Evolutionary conservation across 2,329 filamentous ascomycete genomes (phyloP).

Genomic region (Ophiocordyceps unilateralis): DNA sequence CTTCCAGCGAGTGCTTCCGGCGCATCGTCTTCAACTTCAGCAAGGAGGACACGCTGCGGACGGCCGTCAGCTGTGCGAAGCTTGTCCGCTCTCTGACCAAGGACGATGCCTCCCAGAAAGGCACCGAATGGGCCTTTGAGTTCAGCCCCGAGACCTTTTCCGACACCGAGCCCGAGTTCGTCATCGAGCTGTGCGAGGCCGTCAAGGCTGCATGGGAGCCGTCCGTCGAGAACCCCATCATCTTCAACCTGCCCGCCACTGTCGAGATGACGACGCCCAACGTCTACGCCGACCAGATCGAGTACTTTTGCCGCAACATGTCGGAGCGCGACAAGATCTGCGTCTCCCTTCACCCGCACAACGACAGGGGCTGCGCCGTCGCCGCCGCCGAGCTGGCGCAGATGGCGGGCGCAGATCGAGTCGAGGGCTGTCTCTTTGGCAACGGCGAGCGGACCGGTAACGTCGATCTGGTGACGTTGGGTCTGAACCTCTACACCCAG

Average conservation of each 20-base stretch:
- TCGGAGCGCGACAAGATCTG: conserved; percentile 71
- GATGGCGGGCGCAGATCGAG: conserved; percentile 89
- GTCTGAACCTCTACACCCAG: conserved; percentile 87
- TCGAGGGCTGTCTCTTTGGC: conserved; percentile 80
- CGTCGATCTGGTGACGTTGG: conserved; percentile 84
- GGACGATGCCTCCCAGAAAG: conserved; percentile 40
- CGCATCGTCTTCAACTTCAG: conserved; percentile 77
- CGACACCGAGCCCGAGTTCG: conserved; percentile 73
- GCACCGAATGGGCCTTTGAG: conserved; percentile 59
- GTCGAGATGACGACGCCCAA: conserved; percentile 93
- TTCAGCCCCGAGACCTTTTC: conserved; percentile 84
- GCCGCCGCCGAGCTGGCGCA: conserved; percentile 84
- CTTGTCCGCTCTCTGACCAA: conserved; percentile 84
- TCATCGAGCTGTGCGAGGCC: conserved; percentile 69
- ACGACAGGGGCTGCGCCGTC: conserved; percentile 79
- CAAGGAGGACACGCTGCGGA: conserved; percentile 62
- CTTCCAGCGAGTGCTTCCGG: conserved; percentile 91
- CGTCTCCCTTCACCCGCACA: conserved; percentile 85
- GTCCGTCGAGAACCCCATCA: conserved; percentile 60
- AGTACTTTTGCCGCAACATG: conserved; percentile 84
- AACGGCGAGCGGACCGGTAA: conserved; percentile 95
- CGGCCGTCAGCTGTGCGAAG: conserved; percentile 74
- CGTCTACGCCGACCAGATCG: conserved; percentile 88
- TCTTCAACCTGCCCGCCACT: conserved; percentile 93
- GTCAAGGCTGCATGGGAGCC: conserved; percentile 92